Evolutionary conservation across 306 rosid species (phyloP), one percentile per base, ranked within the genome.

Genomic region (Rosa multiflora): DNA sequence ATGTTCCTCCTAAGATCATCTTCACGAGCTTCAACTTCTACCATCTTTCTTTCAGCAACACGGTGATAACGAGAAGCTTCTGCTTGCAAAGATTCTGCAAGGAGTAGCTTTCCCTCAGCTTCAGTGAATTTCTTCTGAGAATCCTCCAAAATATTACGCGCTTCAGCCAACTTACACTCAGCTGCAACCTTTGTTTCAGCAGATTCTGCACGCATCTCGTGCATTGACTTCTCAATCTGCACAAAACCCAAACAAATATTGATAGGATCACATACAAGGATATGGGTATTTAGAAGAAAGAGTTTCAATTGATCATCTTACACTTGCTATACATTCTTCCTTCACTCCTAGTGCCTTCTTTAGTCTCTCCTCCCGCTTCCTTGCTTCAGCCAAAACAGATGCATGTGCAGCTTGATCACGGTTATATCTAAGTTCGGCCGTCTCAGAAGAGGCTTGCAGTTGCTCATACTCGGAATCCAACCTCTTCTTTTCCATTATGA

Each of bases 121-220:
- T 91, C 96, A 1, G 85, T 76, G 72, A 90, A 76, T 66, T 87
- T 93, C 76, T 79, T 88, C 39, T 91, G 89, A 8, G 97, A 93
- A 76, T 86, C 97, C 75, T 91, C 96, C 79, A 86, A 83, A 88
- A 85, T 84, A 70, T 63, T 72, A 20, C 13, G 80, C 78, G 96
- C 99, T 88, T 93, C 97, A 52, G 87, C 77, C 68, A 91, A 82
- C 87, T 89, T 90, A 83, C 91, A 81, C 73, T 93, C 96, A 63
- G 99, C 96, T 70, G 96, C 85, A 88, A 96, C 93, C 83, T 96
- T 96, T 37, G 86, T 89, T 86, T 93, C 99, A 80, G 99, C 99
- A 83, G 91, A 89, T 83, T 96, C 99, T 10, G 91, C 82, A 68
- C 93, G 99, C 91, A 91, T 84, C 86, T 93, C 99, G 43, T 85